Percentiles rank a stretch among this genome's conserved stretches.
phyloP scores from a whole-genome alignment of 805 yeast species.

The Kurtzmaniella fragi region DNA sequence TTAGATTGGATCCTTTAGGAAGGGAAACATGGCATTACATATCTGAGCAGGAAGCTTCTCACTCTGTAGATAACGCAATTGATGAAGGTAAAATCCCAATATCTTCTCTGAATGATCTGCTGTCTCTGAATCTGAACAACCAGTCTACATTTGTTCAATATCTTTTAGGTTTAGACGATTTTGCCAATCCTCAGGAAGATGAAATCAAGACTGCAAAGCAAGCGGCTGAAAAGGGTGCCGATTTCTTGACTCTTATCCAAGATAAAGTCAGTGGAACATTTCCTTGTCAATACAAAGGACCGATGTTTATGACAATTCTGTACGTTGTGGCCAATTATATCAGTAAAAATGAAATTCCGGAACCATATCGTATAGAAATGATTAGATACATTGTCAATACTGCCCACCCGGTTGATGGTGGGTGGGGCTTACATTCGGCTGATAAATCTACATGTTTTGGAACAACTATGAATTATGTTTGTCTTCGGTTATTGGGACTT shows the following conservation, averaged over 20 bases:
- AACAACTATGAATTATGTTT: slow-evolving; percentile 80
- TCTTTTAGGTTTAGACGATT: slow-evolving; percentile 39
- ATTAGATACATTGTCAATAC: slow-evolving; percentile 84
- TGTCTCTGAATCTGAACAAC: neutral
- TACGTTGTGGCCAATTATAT: slow-evolving; percentile 71
- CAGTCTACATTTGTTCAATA: slow-evolving; percentile 58
- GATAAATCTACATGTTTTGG: slow-evolving; percentile 97
- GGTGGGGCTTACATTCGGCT: slow-evolving; percentile 94
- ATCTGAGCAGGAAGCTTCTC: slow-evolving; percentile 25
- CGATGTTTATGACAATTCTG: slow-evolving; percentile 95
- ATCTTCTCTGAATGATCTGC: neutral
- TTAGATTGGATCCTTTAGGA: slow-evolving; percentile 66
- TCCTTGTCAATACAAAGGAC: slow-evolving; percentile 94
- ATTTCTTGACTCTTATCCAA: slow-evolving; percentile 65
- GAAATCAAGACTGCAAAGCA: slow-evolving; percentile 38
- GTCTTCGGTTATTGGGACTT: slow-evolving; percentile 76
- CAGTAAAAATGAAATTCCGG: slow-evolving; percentile 63
- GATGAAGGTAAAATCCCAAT: slow-evolving; percentile 12
- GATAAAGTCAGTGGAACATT: slow-evolving; percentile 75
- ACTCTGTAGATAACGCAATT: slow-evolving; percentile 4
- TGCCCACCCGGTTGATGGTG: slow-evolving; percentile 98
- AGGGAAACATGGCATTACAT: slow-evolving; percentile 77
- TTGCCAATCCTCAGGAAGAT: slow-evolving; percentile 25
- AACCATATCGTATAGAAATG: slow-evolving; percentile 61
- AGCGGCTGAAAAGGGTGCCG: slow-evolving; percentile 70